A percentile compares a stretch with the other conserved stretches of the same genome.
Conservation (phyloP, 2,329 filamentous ascomycete species). For the Ciborinia camelliae region DNA sequence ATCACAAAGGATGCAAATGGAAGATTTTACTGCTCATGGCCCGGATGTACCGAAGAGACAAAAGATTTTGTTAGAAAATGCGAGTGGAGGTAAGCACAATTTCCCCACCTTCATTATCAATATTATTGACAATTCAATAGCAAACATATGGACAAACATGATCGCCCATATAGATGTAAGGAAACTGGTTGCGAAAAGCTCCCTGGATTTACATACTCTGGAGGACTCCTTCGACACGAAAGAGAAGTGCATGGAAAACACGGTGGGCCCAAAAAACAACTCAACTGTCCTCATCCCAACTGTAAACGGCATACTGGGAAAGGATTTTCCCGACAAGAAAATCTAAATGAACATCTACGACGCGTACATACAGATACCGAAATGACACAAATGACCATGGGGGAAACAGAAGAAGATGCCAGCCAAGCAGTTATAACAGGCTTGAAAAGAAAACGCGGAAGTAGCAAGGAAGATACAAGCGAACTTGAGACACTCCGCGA, state of each 20-base stretch:
- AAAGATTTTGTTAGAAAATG: conserved; percentile 76
- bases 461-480: conserved; percentile 39
- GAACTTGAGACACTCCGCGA: conserved; percentile 46
- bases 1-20: conserved; percentile 63
- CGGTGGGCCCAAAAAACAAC: conserved; percentile 79
- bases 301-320: conserved; percentile 88
- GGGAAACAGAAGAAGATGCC: conserved; percentile 42
- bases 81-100: conserved; percentile 73
- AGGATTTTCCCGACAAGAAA: conserved; percentile 90
- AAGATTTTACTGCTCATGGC: conserved; percentile 72
- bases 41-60: conserved; percentile 63
- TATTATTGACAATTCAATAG: conserved; percentile 44
- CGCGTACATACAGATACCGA: conserved; percentile 70
- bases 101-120: conserved; percentile 26
- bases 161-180: conserved; percentile 83
- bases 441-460: conserved; percentile 45
- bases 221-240: conserved; percentile 83
- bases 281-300: conserved; percentile 80
- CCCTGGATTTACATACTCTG: conserved; percentile 91
- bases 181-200: conserved; percentile 85
- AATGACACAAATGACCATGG: conserved; percentile 37
- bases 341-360: conserved; percentile 87
- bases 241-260: conserved; percentile 74
- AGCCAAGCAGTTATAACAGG: conserved; percentile 44
- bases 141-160: conserved; percentile 99